Evolutionary conservation across 768 basidiomycete species (phyloP).

Genomic region (Podaxis carcinomalis): DNA sequence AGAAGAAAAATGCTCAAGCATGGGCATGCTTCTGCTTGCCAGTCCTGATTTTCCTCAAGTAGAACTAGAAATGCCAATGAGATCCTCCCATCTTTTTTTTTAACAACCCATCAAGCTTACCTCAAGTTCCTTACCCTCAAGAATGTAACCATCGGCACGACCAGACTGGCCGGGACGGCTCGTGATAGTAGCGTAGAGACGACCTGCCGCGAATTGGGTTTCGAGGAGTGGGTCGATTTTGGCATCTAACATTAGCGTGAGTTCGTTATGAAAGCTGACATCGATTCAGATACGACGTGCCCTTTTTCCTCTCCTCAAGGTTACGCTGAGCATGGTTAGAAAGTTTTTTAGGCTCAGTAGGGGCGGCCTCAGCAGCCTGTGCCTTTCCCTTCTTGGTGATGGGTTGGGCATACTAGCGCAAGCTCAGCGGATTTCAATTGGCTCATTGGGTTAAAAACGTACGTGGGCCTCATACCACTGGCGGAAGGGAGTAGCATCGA

Average conservation of each 20-base stretch:
- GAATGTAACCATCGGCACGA: constrained; percentile 93
- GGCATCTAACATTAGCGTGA: constrained; percentile 49
- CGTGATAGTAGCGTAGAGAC: constrained; percentile 89
- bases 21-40: constrained; percentile 94
- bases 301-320: constrained; percentile 89
- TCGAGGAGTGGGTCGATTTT: constrained; percentile 92
- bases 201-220: constrained; percentile 88
- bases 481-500: constrained; percentile 98
- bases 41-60: constrained; percentile 87
- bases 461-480: constrained; percentile 99
- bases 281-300: constrained; percentile 30
- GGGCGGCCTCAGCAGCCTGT: constrained; percentile 32
- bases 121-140: constrained; percentile 99
- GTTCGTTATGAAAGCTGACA: background rate
- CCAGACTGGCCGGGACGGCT: constrained; percentile 97
- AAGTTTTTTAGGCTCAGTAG: constrained; percentile 67
- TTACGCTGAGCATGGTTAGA: constrained; percentile 89
- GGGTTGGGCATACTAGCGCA: constrained; percentile 83
- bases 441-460: constrained; percentile 32
- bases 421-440: background rate
- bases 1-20: constrained; percentile 25
- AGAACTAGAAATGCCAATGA: constrained; percentile 56
- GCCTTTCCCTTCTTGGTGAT: constrained; percentile 88
- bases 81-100: background rate
- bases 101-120: constrained; percentile 35